Evolutionary conservation across 148 eudicot species (phyloP), one percentile per base, ranked within the genome.

Genomic region (Fagopyrum tataricum): DNA sequence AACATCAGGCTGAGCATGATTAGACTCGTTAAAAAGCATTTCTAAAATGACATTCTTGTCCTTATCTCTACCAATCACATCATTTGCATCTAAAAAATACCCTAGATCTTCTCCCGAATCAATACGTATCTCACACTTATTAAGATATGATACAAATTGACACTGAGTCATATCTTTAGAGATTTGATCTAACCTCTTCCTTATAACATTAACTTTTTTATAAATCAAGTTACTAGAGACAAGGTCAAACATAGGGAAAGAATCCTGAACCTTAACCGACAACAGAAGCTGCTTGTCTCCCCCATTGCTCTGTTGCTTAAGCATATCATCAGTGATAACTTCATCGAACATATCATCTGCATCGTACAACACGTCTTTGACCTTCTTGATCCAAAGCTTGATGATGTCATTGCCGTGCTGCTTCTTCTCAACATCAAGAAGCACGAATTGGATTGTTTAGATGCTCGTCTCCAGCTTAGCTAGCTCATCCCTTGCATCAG

Each of bases 361-460:
- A 7, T 73, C 83, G 7, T 69, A 44, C 10, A 79, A 76, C 4
- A 80, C 56, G 21, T 72, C 83, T 41, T 73, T 48, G 70, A 80
- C 7, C 42, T 56, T 72, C 42, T 76, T 23, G 0, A 76, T 49
- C 82, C 80, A 81, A 48, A 14, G 40, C 6, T 46, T 49, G 6
- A 81, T 21, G 40, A 31, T 40, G 14, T 46, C 73, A 59, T 73
- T 75, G n/a, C 78, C 78, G 13, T 48, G 10, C 44, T 78, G 79
- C 74, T 23, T 73, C 21, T 76, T 78, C 71, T 78, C 80, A 44
- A 78, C 86, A 76, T 81, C 82, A 39, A 76, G 51, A 37, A 80
- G 73, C 75, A 75, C 71, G 13, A 13, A 72, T 41, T 73, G 73
- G 14, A 82, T 73, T 4, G 72, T 18, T 5, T 20, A 39, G 13